Conservation (phyloP, 208 protist species). For the Tritrichomonas foetus region DNA sequence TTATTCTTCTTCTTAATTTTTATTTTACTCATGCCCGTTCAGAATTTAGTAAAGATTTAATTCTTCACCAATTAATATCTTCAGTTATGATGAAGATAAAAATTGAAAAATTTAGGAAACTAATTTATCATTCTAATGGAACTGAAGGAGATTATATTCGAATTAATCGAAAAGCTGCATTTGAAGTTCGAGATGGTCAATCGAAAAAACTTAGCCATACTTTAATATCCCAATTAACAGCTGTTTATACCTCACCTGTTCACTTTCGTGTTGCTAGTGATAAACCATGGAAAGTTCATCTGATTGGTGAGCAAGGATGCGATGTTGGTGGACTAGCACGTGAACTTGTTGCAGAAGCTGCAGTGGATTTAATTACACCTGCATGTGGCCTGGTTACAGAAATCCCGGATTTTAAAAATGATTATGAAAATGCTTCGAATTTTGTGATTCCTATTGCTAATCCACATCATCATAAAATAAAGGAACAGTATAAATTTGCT, state of each 20-base stretch:
- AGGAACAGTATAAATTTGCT: neutral
- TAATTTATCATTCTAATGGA: too few relatives aligned
- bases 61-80: too few relatives aligned
- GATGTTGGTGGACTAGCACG: conserved; percentile 9
- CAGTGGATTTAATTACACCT: neutral
- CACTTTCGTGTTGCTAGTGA: neutral
- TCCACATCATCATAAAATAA: neutral
- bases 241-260: neutral
- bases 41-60: too few relatives aligned
- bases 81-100: too few relatives aligned
- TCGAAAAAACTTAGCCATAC: neutral
- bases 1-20: neutral
- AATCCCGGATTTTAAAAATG: neutral
- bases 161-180: neutral
- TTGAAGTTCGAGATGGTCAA: neutral
- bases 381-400: neutral
- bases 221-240: neutral
- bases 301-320: neutral
- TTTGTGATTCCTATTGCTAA: neutral
- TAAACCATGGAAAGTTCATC: neutral
- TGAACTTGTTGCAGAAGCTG: neutral
- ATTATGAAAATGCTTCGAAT: neutral
- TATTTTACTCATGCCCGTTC: neutral
- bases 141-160: too few relatives aligned
- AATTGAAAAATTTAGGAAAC: too few relatives aligned